Base-by-base conservation (phyloP, 768 basidiomycete genomes). In the Trametes maxima region DNA sequence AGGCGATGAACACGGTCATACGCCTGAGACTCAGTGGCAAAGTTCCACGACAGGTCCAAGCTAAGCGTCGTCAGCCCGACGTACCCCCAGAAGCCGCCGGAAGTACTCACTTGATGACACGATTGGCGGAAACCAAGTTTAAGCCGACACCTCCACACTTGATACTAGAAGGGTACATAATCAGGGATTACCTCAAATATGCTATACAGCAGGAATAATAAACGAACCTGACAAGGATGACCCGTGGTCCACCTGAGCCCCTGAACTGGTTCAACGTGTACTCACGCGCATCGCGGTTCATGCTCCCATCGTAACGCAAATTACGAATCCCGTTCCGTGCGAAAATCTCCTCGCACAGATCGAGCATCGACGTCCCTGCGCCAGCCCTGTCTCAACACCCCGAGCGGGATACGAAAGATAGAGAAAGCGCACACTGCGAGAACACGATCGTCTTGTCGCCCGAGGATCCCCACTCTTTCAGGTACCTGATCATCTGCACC, bases 31-130 rank as follows among this genome's bases (percentile, higher is more conserved):
- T 90, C 88, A 0, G 85, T 76, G 0, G 88, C 88, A 64, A 82
- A 87, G 67, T 88, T 89, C 88, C 88, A 90, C 25, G 85, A 85
- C 17, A 89, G 75, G 69, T 89, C 89, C 79, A 90, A 80, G 70
- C 86, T 88, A 39, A 10, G 10, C 1, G 22, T 4, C n/a, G 21
- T 42, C 22, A 1, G 48, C 24, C 2, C 4, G 12, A 17, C 10
- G 5, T 1, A 1, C 13, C 39, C 42, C 42, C 25, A 17, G 24
- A 48, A 19, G 17, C 12, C 10, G 21, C 21, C 25, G 7, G 47
- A 51, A 35, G 13, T 11, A 55, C 81, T 48, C 66, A 88, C 86
- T 87, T 87, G 65, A 90, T 78, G 33, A 89, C 83, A 5, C 88
- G 84, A 67, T 89, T 89, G 0, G 89, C 89, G 13, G 80, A 73